Conservation (phyloP, 2,329 filamentous ascomycete species). For the Thielaviopsis populi region DNA sequence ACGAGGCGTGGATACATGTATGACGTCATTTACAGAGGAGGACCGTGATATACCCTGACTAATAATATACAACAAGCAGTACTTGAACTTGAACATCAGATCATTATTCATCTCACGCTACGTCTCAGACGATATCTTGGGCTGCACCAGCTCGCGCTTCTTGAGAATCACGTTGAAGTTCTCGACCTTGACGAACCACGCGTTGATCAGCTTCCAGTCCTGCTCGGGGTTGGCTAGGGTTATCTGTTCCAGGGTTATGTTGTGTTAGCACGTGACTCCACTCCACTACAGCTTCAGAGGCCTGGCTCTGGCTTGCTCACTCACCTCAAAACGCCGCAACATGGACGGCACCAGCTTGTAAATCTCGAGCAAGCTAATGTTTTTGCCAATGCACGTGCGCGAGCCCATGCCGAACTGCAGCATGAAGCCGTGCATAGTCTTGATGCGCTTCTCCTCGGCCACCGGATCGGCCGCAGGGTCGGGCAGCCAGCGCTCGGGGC, state of each 20-base stretch:
- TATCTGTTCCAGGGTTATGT: not conserved
- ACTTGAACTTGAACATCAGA: not conserved
- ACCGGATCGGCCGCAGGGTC: slow-evolving; percentile 27
- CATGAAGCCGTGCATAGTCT: slow-evolving; percentile 55
- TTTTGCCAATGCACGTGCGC: slow-evolving; percentile 56
- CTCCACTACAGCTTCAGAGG: no score
- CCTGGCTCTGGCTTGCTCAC: no score
- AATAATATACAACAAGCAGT: slow-evolving; percentile 3
- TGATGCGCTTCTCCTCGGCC: slow-evolving; percentile 38
- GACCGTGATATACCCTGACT: slow-evolving; percentile 7
- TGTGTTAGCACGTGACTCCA: not conserved
- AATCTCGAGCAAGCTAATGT: slow-evolving; percentile 47
- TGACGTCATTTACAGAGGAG: not conserved
- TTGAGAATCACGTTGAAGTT: slow-evolving; percentile 37
- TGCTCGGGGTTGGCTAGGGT: slow-evolving; percentile 29
- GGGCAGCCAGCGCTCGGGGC: slow-evolving; percentile 52
- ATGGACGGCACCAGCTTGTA: slow-evolving; percentile 48
- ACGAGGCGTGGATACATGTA: not conserved
- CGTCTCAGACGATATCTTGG: not conserved
- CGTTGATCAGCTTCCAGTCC: slow-evolving; percentile 45
- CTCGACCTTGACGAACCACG: slow-evolving; percentile 48
- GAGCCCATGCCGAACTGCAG: slow-evolving; percentile 59
- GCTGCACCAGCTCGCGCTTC: slow-evolving; percentile 21
- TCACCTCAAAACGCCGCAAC: slow-evolving; percentile 48
- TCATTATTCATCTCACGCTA: not conserved